These are phyloP conservation scores for Apiospora sp. DNA, from an alignment of 2,329 filamentous ascomycete genomes.

Conservation along the genomic window DNA sequence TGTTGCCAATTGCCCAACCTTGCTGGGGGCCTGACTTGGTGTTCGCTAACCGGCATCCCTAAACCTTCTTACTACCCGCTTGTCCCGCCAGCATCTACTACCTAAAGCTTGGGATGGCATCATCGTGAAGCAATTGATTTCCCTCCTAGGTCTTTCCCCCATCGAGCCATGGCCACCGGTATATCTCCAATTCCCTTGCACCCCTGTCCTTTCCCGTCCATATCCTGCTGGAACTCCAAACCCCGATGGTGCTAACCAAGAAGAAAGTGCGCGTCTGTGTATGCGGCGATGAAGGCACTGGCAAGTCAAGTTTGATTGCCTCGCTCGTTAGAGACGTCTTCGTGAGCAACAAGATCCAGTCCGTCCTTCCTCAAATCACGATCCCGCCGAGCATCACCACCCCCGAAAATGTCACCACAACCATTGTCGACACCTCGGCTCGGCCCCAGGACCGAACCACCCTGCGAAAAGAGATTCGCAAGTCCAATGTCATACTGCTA, in stretches of 20 bases:
- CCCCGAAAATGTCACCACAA: constrained; percentile 95
- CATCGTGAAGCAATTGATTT: constrained; percentile 21
- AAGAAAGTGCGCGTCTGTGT: constrained; percentile 86
- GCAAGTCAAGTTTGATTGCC: constrained; percentile 92
- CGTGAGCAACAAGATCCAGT: constrained; percentile 92
- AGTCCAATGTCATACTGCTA: constrained; percentile 94
- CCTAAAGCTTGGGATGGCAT: constrained; percentile 29
- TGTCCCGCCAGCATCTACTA: neutral
- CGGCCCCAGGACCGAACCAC: constrained; percentile 91
- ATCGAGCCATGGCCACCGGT: constrained; percentile 30
- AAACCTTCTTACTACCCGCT: constrained; percentile 20
- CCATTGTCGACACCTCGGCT: constrained; percentile 96
- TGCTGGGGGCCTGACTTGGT: constrained; percentile 7
- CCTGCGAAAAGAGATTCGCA: constrained; percentile 91
- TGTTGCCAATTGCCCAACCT: constrained; percentile 9
- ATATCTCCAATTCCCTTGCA: constrained; percentile 23
- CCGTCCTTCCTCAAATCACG: constrained; percentile 92
- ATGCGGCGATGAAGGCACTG: constrained; percentile 95
- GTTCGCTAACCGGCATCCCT: neutral
- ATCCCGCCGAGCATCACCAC: constrained; percentile 93
- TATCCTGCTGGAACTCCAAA: neutral
- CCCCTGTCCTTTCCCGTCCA: constrained; percentile 5
- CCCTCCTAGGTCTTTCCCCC: neutral
- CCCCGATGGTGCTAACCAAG: constrained; percentile 24
- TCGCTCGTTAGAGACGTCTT: constrained; percentile 98